These are phyloP conservation scores for Ophiostoma populinum DNA, from an alignment of 2,329 filamentous ascomycete species.

Conservation along the genomic window DNA sequence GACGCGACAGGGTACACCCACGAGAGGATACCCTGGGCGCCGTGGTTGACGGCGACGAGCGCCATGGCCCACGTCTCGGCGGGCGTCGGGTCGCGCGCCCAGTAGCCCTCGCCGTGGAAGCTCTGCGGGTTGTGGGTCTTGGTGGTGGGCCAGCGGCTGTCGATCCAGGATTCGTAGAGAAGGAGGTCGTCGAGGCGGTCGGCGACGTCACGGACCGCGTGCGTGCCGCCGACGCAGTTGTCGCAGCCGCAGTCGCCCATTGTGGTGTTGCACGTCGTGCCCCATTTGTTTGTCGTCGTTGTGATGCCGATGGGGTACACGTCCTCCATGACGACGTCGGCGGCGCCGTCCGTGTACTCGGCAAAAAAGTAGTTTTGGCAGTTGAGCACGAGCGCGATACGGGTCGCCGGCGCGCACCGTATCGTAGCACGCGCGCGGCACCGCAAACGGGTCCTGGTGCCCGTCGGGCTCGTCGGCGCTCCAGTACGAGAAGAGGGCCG, in stretches of 20 bases:
- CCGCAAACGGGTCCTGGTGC: constrained; percentile 33
- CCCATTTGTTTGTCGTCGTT: constrained; percentile 34
- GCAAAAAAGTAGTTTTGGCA: constrained; percentile 44
- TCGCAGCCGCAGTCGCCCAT: constrained; percentile 48
- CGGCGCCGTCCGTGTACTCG: constrained; percentile 30
- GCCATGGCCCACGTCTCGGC: constrained; percentile 28
- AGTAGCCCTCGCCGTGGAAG: constrained; percentile 30
- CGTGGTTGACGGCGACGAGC: constrained; percentile 26
- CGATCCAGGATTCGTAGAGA: constrained; percentile 22
- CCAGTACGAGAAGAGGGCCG: constrained; percentile 28
- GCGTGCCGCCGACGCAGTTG: constrained; percentile 33
- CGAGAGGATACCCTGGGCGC: constrained; percentile 24
- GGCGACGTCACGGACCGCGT: constrained; percentile 31
- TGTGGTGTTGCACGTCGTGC: constrained; percentile 38
- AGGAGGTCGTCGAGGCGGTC: constrained; percentile 19
- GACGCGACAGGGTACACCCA: constrained; percentile 28
- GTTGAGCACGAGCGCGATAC: constrained; percentile 42
- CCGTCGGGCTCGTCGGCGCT: constrained; percentile 36
- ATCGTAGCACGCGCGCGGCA: constrained; percentile 24
- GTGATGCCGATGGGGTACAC: constrained; percentile 43
- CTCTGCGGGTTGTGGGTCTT: constrained; percentile 28
- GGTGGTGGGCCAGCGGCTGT: constrained; percentile 24
- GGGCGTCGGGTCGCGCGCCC: constrained; percentile 26
- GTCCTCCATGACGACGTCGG: constrained; percentile 43
- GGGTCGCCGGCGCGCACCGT: constrained; percentile 33